Evolutionary conservation across 2,329 filamentous ascomycete genomes (phyloP), one percentile per base, ranked within the genome.

Genomic region (Aspergillus versicolor): DNA sequence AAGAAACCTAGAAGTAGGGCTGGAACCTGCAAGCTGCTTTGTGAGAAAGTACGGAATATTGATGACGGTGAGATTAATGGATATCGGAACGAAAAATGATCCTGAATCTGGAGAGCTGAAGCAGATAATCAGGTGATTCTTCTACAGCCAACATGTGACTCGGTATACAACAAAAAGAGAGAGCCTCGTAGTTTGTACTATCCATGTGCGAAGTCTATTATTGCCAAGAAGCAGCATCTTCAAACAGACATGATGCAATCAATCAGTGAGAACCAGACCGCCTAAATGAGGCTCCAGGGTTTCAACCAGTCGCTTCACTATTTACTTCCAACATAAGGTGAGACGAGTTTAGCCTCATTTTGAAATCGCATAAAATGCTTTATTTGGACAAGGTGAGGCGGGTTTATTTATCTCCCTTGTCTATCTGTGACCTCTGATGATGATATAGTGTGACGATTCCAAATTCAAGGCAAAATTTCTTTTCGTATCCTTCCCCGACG

Each of bases 291-390:
- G 24, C 42, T 24, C 42, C 12, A 45, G 22, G 21, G 8, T 45
- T 45, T 12, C 22, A 13, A 45, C 24, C 22, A 27, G 19, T 45
- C 42, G 24, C 30, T 13, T 27, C 48, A 24, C 40, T 32, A 19
- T 19, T 38, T 21, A 15, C 19, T 38, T 49, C 32, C 24, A 5
- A 41, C 30, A 22, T 4, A 21, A 44, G 37, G 24, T 47, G 34
- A 52, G 54, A 49, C 54, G 37, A 43, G 32, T n/a, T 52, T 49
- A 40, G 44, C 55, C 49, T 53, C 55, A 52, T 49, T 47, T 27
- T 11, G 19, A 24, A 43, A 38, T 24, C 42, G 24, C 8, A 30
- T 17, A 46, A 22, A 24, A 27, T 21, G 19, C 17, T 37, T 22
- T 30, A 15, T 9, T 19, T 22, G 21, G 12, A 15, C 13, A 40